These are phyloP conservation scores for Endocarpon pusillum DNA, from an alignment of 495 filamentous ascomycete species.

Conservation along the genomic window DNA sequence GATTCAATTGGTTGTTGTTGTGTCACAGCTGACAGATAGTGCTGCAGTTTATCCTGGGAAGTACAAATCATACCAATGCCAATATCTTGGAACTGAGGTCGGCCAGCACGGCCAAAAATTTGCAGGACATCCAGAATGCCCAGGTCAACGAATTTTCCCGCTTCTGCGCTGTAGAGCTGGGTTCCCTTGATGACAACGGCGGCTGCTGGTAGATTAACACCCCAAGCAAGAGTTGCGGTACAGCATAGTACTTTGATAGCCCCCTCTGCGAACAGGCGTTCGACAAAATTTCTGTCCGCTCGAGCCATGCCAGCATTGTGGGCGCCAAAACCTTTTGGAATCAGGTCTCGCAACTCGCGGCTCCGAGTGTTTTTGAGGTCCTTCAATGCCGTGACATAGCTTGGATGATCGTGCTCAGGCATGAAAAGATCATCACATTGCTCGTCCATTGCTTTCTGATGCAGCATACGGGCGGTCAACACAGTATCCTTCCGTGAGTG, in stretches of 20 bases:
- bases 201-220: slow-evolving; percentile 94
- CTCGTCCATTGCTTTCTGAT: slow-evolving; percentile 72
- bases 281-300: slow-evolving; percentile 84
- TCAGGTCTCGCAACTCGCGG: slow-evolving; percentile 69
- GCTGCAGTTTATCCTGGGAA: slow-evolving; percentile 75
- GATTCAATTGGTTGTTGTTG: slow-evolving; percentile 95
- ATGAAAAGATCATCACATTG: slow-evolving; percentile 55
- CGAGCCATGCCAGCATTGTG: slow-evolving; percentile 94
- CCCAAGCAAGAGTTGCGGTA: slow-evolving; percentile 95
- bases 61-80: slow-evolving; percentile 97
- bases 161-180: slow-evolving; percentile 86
- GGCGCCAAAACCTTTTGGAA: slow-evolving; percentile 78
- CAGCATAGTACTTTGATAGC: slow-evolving; percentile 92
- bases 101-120: slow-evolving; percentile 95
- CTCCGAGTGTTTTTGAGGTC: slow-evolving; percentile 74
- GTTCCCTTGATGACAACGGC: slow-evolving; percentile 98
- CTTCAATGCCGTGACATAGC: slow-evolving; percentile 53
- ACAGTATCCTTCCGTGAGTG: slow-evolving; percentile 92
- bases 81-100: slow-evolving; percentile 89
- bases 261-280: slow-evolving; percentile 74
- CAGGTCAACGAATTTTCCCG: slow-evolving; percentile 90
- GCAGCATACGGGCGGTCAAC: slow-evolving; percentile 66
- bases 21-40: slow-evolving; percentile 86
- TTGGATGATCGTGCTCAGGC: slow-evolving; percentile 44
- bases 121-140: slow-evolving; percentile 95